Percentiles rank a stretch among this genome's conserved stretches.
Conservation (phyloP, 345 rosid genomes). For the Trapa bicornis region DNA sequence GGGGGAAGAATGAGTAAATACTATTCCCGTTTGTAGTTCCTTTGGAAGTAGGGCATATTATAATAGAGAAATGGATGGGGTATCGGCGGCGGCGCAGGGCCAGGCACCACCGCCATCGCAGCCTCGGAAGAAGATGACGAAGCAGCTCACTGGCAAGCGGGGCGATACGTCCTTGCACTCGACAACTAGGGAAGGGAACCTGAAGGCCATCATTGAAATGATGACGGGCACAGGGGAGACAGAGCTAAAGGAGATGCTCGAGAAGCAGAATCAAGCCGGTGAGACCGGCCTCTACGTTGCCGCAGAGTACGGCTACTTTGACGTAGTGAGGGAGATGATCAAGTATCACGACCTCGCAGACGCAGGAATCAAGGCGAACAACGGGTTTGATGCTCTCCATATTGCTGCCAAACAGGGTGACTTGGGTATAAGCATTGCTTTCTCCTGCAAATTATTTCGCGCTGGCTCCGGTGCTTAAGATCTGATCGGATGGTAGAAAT, state of each 20-base stretch:
- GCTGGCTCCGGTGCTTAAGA: background rate
- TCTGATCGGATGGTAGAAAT: background rate
- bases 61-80: background rate
- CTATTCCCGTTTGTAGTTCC: background rate
- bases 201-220: slow-evolving; percentile 34
- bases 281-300: slow-evolving; percentile 91
- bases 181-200: slow-evolving; percentile 61
- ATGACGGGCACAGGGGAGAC: slow-evolving; percentile 26
- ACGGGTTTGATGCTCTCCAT: slow-evolving; percentile 92
- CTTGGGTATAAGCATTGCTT: slow-evolving; percentile 30
- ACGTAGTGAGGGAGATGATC: slow-evolving; percentile 70
- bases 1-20: background rate
- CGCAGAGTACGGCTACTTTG: slow-evolving; percentile 66
- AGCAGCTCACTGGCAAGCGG: slow-evolving; percentile 75
- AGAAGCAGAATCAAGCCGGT: slow-evolving; percentile 76
- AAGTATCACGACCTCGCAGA: slow-evolving; percentile 52
- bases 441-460: background rate
- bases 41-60: background rate
- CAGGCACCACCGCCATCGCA: background rate
- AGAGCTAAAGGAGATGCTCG: slow-evolving; percentile 37
- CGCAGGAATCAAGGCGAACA: slow-evolving; percentile 80
- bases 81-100: background rate
- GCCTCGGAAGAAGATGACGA: slow-evolving; percentile 63
- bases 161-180: slow-evolving; percentile 72
- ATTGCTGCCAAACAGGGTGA: slow-evolving; percentile 96